Evolutionary conservation across 257 asterid species (phyloP).

Genomic region (Nicotiana paniculata): DNA sequence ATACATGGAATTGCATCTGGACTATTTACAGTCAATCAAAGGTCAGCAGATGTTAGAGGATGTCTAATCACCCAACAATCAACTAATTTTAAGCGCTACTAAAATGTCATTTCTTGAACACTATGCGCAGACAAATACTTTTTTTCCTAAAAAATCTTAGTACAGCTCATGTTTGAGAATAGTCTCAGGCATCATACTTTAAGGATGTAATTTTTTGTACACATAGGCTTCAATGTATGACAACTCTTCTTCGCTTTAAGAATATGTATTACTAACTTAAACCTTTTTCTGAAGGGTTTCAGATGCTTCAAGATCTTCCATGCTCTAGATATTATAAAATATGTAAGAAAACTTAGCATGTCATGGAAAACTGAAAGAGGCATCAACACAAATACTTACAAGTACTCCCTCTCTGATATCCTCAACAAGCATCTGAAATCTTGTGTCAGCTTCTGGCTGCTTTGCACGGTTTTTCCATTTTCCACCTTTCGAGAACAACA

Average conservation of each 20-base stretch:
- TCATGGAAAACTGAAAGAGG: background rate
- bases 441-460: slow-evolving; percentile 43
- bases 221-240: background rate
- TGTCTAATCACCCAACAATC: background rate
- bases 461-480: slow-evolving; percentile 55
- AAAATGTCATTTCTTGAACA: background rate
- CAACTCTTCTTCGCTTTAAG: background rate
- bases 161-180: background rate
- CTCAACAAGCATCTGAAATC: slow-evolving; percentile 92
- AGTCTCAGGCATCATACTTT: background rate
- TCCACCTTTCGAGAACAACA: slow-evolving; percentile 64
- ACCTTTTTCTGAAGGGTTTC: background rate
- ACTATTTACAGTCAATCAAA: background rate
- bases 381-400: slow-evolving; percentile 36
- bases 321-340: background rate
- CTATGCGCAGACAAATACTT: background rate
- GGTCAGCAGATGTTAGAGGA: background rate
- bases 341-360: background rate
- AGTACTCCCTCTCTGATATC: slow-evolving; percentile 87
- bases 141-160: background rate
- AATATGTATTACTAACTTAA: background rate
- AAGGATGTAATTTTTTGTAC: background rate
- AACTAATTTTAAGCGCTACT: background rate
- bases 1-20: background rate
- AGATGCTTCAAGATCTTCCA: background rate